Conservation (phyloP, 1,284 basidiomycete genomes). For the Cystobasidium pallidum region DNA sequence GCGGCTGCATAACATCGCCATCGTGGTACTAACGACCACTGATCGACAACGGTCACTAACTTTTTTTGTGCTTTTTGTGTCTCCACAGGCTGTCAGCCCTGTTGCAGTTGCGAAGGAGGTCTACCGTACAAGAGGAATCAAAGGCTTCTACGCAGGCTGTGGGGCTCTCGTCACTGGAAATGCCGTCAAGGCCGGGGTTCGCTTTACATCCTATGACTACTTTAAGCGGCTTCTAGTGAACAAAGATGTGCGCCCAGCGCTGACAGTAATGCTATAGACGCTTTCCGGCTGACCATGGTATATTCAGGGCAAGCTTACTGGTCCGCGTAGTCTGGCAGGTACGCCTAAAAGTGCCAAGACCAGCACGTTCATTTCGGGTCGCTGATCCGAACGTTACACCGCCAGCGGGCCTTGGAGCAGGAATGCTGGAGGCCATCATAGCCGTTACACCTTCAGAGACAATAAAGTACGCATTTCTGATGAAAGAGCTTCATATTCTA, state of each 20-base stretch:
- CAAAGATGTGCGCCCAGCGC: constrained; percentile 65
- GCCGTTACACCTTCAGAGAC: constrained; percentile 98
- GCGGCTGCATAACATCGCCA: not conserved
- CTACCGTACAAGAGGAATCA: constrained; percentile 54
- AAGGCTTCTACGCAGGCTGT: constrained; percentile 55
- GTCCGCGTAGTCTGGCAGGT: constrained; percentile 80
- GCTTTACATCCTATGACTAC: constrained; percentile 92
- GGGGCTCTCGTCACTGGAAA: constrained; percentile 87
- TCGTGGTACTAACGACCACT: not conserved
- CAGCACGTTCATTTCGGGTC: constrained; percentile 16
- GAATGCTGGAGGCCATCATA: constrained; percentile 89
- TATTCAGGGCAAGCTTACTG: constrained; percentile 79
- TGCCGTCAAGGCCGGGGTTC: constrained; percentile 85
- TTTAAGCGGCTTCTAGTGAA: constrained; percentile 86
- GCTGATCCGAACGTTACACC: not conserved
- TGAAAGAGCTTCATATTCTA: not conserved
- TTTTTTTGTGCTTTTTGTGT: not conserved
- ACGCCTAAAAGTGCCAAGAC: constrained; percentile 52
- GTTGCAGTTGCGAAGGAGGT: constrained; percentile 56
- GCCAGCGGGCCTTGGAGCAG: constrained; percentile 89
- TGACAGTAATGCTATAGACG: not conserved
- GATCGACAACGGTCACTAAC: not conserved
- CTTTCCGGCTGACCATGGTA: not conserved
- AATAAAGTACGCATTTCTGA: constrained; percentile 74
- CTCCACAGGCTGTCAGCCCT: constrained; percentile 55